phyloP scores from a whole-genome alignment of 2,329 filamentous ascomycete genomes.

The Didymosphaeria variabile region DNA sequence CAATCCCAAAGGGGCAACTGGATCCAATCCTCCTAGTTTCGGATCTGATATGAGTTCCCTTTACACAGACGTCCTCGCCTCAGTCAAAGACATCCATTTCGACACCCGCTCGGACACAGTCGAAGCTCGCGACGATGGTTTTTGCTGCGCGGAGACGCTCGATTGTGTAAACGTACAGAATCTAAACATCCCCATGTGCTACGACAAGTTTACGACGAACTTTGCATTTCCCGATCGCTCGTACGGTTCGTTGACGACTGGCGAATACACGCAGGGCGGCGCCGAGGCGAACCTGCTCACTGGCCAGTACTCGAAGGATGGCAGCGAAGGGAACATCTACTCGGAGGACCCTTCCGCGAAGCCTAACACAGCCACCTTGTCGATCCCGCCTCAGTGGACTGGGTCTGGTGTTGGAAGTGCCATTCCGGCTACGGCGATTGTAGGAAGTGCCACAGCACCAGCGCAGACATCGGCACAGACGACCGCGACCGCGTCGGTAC shows the following conservation, averaged over 20 bases:
- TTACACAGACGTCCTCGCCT: slow-evolving; percentile 46
- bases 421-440: slow-evolving; percentile 56
- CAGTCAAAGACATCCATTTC: slow-evolving; percentile 47
- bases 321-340: slow-evolving; percentile 59
- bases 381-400: slow-evolving; percentile 58
- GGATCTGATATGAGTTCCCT: slow-evolving; percentile 46
- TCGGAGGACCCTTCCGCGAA: slow-evolving; percentile 44
- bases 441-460: slow-evolving; percentile 45
- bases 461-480: slow-evolving; percentile 10
- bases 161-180: slow-evolving; percentile 53
- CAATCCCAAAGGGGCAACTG: slow-evolving; percentile 46
- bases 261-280: slow-evolving; percentile 53
- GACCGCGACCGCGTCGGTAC: slow-evolving; percentile 7
- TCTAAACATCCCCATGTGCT: slow-evolving; percentile 59
- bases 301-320: slow-evolving; percentile 54
- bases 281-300: slow-evolving; percentile 55
- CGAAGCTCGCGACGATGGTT: slow-evolving; percentile 31
- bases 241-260: slow-evolving; percentile 57
- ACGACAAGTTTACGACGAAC: slow-evolving; percentile 63
- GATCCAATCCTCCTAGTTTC: slow-evolving; percentile 40
- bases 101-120: slow-evolving; percentile 33
- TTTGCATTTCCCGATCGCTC: slow-evolving; percentile 58
- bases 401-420: slow-evolving; percentile 57
- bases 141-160: slow-evolving; percentile 50
- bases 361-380: slow-evolving; percentile 56